Evolutionary conservation across 202 grass and related monocot species (phyloP).

Genomic region (Musa balbisiana): DNA sequence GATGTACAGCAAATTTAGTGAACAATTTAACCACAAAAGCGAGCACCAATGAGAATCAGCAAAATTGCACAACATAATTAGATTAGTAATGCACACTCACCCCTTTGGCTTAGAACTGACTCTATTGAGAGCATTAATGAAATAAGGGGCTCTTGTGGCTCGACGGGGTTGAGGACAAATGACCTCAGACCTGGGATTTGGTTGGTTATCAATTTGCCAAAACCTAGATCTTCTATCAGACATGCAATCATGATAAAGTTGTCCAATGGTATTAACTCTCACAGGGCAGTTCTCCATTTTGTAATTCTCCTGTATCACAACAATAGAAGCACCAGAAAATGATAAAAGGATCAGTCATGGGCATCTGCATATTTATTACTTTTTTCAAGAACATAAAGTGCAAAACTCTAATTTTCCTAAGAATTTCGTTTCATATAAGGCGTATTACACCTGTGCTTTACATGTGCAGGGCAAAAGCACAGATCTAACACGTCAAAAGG

Average conservation of each 20-base stretch:
- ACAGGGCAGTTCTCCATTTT: slow-evolving; percentile 45
- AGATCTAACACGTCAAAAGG: too few relatives aligned
- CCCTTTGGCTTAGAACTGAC: slow-evolving; percentile 36
- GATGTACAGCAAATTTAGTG: not conserved
- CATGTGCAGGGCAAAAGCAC: too few relatives aligned
- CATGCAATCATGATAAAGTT: slow-evolving; percentile 28
- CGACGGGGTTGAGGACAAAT: slow-evolving; percentile 67
- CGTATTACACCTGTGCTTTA: not conserved
- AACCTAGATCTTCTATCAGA: slow-evolving; percentile 68
- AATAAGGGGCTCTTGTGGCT: slow-evolving; percentile 11
- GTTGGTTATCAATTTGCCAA: slow-evolving; percentile 54
- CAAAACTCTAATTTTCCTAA: not conserved
- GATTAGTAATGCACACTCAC: slow-evolving; percentile 15
- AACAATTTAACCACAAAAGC: too few relatives aligned
- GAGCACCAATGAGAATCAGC: not conserved
- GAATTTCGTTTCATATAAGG: not conserved
- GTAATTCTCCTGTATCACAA: not conserved
- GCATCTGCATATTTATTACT: not conserved
- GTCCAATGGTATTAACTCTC: slow-evolving; percentile 28
- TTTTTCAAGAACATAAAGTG: not conserved
- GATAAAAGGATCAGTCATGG: not conserved
- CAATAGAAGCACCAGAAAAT: not conserved
- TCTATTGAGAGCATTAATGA: slow-evolving; percentile 35
- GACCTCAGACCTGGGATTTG: slow-evolving; percentile 34
- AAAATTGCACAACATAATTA: not conserved